These are phyloP conservation scores for Ramularia collo-cygni DNA, from an alignment of 2,329 filamentous ascomycete species.

Conservation along the genomic window DNA sequence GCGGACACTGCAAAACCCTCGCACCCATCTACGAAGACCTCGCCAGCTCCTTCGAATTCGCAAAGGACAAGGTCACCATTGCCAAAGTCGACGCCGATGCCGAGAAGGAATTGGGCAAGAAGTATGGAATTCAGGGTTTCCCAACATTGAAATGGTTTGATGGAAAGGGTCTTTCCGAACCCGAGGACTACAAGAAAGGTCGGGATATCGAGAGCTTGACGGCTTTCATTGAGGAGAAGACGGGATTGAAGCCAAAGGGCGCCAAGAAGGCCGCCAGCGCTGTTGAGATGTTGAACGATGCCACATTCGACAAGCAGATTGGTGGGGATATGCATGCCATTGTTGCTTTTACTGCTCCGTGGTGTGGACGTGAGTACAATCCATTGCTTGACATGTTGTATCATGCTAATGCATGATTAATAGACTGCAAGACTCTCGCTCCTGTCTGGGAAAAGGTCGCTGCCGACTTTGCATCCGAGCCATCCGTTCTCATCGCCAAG, in stretches of 20 bases:
- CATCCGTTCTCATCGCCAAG: slow-evolving; percentile 81
- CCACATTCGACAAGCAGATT: slow-evolving; percentile 67
- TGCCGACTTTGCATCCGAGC: slow-evolving; percentile 69
- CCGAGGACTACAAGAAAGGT: slow-evolving; percentile 77
- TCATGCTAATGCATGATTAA: not conserved
- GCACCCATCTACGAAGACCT: slow-evolving; percentile 94
- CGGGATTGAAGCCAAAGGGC: slow-evolving; percentile 71
- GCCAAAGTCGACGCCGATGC: slow-evolving; percentile 95
- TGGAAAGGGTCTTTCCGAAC: slow-evolving; percentile 73
- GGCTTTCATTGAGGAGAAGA: slow-evolving; percentile 79
- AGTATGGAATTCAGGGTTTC: slow-evolving; percentile 87
- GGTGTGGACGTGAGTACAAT: slow-evolving; percentile 84
- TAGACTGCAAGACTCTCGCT: slow-evolving; percentile 94
- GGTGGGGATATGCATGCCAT: slow-evolving; percentile 83
- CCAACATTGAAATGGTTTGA: slow-evolving; percentile 98
- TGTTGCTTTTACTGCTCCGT: slow-evolving; percentile 95
- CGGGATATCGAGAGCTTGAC: slow-evolving; percentile 81
- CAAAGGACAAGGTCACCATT: slow-evolving; percentile 71
- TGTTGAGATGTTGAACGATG: slow-evolving; percentile 73
- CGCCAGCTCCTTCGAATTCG: slow-evolving; percentile 63
- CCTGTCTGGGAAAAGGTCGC: slow-evolving; percentile 87
- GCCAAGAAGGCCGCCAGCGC: slow-evolving; percentile 64
- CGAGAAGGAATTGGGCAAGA: slow-evolving; percentile 75
- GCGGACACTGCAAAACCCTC: slow-evolving; percentile 97
- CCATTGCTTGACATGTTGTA: not conserved